A percentile compares a stretch with the other conserved stretches of the same genome.
phyloP scores from a whole-genome alignment of 495 filamentous ascomycete genomes.

The Xylaria flabelliformis region DNA sequence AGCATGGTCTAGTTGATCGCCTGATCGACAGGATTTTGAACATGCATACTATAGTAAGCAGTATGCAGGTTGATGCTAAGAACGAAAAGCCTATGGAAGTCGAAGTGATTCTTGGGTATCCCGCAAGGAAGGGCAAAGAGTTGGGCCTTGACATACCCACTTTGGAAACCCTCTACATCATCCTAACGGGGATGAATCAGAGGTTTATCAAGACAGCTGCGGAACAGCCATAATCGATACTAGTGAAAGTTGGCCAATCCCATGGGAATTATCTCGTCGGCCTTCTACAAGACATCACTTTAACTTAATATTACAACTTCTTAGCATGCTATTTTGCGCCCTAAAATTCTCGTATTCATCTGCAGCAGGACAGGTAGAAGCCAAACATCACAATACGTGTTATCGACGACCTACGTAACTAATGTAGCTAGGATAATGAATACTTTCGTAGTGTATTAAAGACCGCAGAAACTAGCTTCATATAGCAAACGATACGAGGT shows the following conservation, averaged over 20 bases:
- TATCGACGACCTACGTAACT: constrained; percentile 67
- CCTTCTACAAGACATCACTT: background rate
- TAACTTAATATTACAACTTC: background rate
- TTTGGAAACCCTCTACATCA: constrained; percentile 55
- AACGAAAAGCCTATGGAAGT: constrained; percentile 59
- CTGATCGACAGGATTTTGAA: constrained; percentile 52
- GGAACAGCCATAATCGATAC: background rate
- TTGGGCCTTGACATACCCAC: constrained; percentile 54
- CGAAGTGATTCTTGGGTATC: constrained; percentile 63
- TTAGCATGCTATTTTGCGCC: background rate
- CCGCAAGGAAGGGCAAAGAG: constrained; percentile 56
- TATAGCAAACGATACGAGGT: constrained; percentile 69
- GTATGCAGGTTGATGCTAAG: constrained; percentile 62
- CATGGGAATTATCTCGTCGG: background rate
- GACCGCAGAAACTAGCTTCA: constrained; percentile 58
- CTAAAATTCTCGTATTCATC: background rate
- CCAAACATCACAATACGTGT: constrained; percentile 65
- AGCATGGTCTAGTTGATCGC: constrained; percentile 47
- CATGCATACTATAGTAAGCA: constrained; percentile 54
- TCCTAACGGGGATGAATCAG: constrained; percentile 50
- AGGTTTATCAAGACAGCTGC: constrained; percentile 10
- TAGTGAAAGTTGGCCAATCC: background rate
- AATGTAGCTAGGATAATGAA: constrained; percentile 64
- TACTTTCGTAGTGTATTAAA: constrained; percentile 64
- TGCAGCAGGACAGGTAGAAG: constrained; percentile 54